Conservation (phyloP, 1,284 basidiomycete species). For the Trametes pubescens region DNA sequence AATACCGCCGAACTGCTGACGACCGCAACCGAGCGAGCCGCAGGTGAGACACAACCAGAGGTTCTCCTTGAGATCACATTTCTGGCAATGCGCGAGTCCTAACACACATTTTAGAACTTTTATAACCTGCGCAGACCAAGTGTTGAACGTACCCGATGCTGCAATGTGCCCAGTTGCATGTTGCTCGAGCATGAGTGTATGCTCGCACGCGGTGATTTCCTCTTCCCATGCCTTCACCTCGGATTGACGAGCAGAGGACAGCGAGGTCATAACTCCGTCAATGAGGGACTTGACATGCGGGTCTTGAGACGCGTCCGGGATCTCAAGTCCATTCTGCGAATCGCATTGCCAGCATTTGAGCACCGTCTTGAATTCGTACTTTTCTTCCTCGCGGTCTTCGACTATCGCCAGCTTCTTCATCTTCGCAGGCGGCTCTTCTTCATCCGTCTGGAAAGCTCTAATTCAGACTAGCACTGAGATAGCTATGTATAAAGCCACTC, state of each 20-base stretch:
- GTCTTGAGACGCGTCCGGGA: slow-evolving; percentile 48
- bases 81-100: slow-evolving; percentile 81
- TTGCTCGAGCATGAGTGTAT: slow-evolving; percentile 85
- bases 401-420: slow-evolving; percentile 91
- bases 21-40: slow-evolving; percentile 94
- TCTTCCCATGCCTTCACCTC: slow-evolving; percentile 99
- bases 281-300: slow-evolving; percentile 65
- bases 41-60: slow-evolving; percentile 96
- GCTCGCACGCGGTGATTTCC: slow-evolving; percentile 89
- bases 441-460: slow-evolving; percentile 50
- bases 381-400: slow-evolving; percentile 89
- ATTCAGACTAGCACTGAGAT: not conserved
- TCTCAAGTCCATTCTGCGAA: slow-evolving; percentile 56
- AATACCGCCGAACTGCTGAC: slow-evolving; percentile 86
- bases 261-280: slow-evolving; percentile 80
- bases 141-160: slow-evolving; percentile 51
- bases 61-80: slow-evolving; percentile 87
- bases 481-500: slow-evolving; percentile 41
- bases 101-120: slow-evolving; percentile 13
- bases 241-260: slow-evolving; percentile 90
- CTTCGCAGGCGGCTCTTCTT: slow-evolving; percentile 85
- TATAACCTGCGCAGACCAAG: not conserved
- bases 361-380: slow-evolving; percentile 76
- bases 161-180: slow-evolving; percentile 58
- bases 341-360: slow-evolving; percentile 86